phyloP scores from a whole-genome alignment of 352 stramenopile species.

The Phytophthora colocasiae region DNA sequence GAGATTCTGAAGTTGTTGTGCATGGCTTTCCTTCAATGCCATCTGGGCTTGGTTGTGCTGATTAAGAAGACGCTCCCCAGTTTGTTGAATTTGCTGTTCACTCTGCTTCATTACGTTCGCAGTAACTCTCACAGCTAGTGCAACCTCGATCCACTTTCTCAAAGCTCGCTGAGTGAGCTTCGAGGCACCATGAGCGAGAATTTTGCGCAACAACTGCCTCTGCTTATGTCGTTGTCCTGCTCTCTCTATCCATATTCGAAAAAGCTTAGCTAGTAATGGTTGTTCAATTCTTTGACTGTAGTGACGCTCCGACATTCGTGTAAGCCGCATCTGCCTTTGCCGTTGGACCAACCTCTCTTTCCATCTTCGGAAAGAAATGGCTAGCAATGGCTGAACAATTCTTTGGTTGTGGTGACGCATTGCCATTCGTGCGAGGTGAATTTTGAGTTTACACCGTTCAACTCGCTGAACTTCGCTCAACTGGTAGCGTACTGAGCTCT shows the following conservation, averaged over 20 bases:
- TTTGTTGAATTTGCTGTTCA: conserved; percentile 18
- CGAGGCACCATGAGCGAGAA: conserved; percentile 15
- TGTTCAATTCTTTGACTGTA: conserved; percentile 14
- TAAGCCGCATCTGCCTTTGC: conserved; percentile 10
- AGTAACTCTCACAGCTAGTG: conserved; percentile 11
- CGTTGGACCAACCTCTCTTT: conserved; percentile 1
- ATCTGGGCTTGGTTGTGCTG: conserved; percentile 27
- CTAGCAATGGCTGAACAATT: conserved; percentile 17
- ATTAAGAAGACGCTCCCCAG: conserved; percentile 6
- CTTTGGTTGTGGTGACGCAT: conserved; percentile 14
- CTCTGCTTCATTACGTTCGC: conserved; percentile 13
- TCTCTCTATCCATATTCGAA: conserved; percentile 18
- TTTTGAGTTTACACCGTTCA: conserved; percentile 15
- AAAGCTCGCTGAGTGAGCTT: conserved; percentile 7
- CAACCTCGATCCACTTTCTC: conserved; percentile 27
- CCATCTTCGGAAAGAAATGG: conserved; percentile 22
- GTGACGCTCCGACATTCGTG: conserved; percentile 25
- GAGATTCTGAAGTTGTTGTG: conserved; percentile 33
- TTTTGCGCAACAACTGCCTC: conserved; percentile 15
- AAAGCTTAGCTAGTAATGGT: conserved; percentile 17
- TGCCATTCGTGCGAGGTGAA: conserved; percentile 26
- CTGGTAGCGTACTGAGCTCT: not conserved
- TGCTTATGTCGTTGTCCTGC: conserved; percentile 14
- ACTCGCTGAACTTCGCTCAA: conserved; percentile 11
- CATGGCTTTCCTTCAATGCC: conserved; percentile 12